Evolutionary conservation across 768 basidiomycete species (phyloP), one percentile per base, ranked within the genome.

Genomic region (Lactarius indigo): DNA sequence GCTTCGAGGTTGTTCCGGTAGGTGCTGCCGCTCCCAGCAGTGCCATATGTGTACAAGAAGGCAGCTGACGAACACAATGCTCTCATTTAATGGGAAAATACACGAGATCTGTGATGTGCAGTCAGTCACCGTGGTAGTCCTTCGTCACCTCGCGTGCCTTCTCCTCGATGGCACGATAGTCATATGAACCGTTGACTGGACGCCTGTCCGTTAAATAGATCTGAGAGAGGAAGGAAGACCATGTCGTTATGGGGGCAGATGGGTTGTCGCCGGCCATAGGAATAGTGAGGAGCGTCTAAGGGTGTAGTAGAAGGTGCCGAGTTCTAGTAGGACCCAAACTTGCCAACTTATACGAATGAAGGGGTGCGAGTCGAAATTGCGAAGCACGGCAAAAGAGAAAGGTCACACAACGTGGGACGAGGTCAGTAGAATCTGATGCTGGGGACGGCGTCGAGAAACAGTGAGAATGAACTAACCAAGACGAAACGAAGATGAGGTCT

Each of bases 21-120:
- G 1, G 94, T 95, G 33, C 82, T 79, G 63, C 81, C 80, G 3
- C 84, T 83, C 1, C 93, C 94, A 12, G 93, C 92, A 68, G 85
- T 90, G 52, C 90, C 91, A 64, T 83, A 84, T 2, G 88, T 87
- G 72, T 93, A 95, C 77, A 85, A 80, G 78, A 87, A 95, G 9
- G 90, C 82, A 76, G 64, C 86, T 91, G 81, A 15, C 1, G 23
- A 8, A 2, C 47, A n/a, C 10, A 3, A 17, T 41, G 18, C n/a
- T 13, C 23, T 26, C 26, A 37, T 37, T 56, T 44, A 18, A 37
- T 44, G 35, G 6, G 44, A 57, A 18, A 13, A 57, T 33, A 57
- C 9, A 18, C 3, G 12, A 35, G 18, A 31, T 10, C 12, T 37
- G 35, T 7, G 1, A 7, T 9, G 15, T 5, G n/a, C 5, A 2